These are phyloP conservation scores for Eragrostis tef DNA, from an alignment of 202 grass and related monocot species.

Conservation along the genomic window DNA sequence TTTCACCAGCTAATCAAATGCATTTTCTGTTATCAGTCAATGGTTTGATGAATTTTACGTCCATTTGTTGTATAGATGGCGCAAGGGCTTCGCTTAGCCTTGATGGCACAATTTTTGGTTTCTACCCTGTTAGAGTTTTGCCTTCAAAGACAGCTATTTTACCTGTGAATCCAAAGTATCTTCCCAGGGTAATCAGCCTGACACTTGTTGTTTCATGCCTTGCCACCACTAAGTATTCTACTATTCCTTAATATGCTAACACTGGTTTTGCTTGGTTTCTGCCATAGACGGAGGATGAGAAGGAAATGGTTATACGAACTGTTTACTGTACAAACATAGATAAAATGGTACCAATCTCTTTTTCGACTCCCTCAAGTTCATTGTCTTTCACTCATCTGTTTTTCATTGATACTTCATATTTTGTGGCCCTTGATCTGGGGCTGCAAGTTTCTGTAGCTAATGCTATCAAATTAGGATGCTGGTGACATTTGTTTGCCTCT, in stretches of 20 bases:
- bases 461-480: conserved; percentile 27
- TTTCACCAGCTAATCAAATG: conserved; percentile 31
- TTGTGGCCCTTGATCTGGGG: conserved; percentile 14
- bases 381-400: conserved; percentile 3
- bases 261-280: conserved; percentile 25
- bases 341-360: conserved; percentile 67
- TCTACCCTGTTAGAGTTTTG: conserved; percentile 88
- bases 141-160: conserved; percentile 97
- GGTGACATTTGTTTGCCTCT: conserved; percentile 21
- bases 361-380: background rate
- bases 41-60: conserved; percentile 39
- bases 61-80: conserved; percentile 54
- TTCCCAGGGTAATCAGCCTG: conserved; percentile 63
- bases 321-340: conserved; percentile 99
- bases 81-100: conserved; percentile 77
- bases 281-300: conserved; percentile 80
- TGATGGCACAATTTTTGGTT: conserved; percentile 83
- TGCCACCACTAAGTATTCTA: conserved; percentile 11
- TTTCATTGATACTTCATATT: conserved; percentile 9
- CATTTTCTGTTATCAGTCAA: background rate
- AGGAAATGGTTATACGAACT: conserved; percentile 88
- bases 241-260: conserved; percentile 34
- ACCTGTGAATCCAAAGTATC: conserved; percentile 98
- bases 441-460: conserved; percentile 24
- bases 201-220: conserved; percentile 28